Evolutionary conservation across 192 early-diverging fungal genomes (phyloP).

Genomic region (Coemansia sp.): DNA sequence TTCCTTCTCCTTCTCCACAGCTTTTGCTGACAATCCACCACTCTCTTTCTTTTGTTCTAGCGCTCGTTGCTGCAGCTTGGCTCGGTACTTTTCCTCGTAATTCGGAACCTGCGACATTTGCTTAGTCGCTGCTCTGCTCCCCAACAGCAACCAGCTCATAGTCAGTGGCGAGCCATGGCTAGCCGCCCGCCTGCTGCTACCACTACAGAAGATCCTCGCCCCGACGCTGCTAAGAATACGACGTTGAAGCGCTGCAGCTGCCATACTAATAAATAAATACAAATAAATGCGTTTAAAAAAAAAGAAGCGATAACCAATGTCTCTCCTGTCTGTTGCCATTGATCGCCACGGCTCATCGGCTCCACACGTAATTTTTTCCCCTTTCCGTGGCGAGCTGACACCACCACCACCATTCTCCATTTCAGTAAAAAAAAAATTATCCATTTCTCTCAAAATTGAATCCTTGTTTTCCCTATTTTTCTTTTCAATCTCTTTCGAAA

Average conservation of each 20-base stretch:
- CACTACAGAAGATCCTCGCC: not conserved
- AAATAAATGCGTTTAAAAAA: too few relatives aligned
- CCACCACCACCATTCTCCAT: too few relatives aligned
- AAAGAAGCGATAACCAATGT: too few relatives aligned
- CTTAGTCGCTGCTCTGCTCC: constrained; percentile 27
- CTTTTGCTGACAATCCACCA: constrained; percentile 2
- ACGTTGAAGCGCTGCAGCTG: not conserved
- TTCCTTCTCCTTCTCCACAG: too few relatives aligned
- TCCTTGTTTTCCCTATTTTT: too few relatives aligned
- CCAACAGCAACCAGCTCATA: constrained; percentile 16
- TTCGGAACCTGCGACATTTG: constrained; percentile 56
- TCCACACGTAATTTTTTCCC: too few relatives aligned
- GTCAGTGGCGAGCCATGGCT: constrained; percentile 37
- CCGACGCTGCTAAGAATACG: not conserved
- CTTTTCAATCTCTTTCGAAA: not conserved
- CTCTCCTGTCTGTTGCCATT: too few relatives aligned
- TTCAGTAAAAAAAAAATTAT: too few relatives aligned
- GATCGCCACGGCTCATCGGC: too few relatives aligned
- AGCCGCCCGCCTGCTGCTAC: constrained; percentile 16
- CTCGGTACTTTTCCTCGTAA: constrained; percentile 67
- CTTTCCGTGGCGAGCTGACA: too few relatives aligned
- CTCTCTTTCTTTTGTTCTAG: constrained; percentile 44
- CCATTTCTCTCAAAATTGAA: too few relatives aligned
- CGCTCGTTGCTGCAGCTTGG: constrained; percentile 62
- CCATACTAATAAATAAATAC: too few relatives aligned